Base-by-base conservation (phyloP, 768 basidiomycete genomes). In the Boletus huronensis region DNA sequence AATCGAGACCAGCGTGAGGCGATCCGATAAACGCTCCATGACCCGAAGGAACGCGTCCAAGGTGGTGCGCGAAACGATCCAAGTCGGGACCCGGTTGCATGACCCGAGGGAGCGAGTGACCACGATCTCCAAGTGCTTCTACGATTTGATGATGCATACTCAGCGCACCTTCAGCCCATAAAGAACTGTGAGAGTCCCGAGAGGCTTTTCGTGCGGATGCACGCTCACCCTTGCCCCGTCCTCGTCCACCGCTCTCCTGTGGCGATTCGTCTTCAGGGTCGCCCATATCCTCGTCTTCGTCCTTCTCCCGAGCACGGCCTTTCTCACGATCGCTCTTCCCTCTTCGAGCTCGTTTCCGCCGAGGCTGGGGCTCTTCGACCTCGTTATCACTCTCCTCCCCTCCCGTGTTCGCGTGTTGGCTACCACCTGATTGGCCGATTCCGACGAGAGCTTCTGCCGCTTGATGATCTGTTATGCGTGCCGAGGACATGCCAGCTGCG, bases 401-500 rank as follows among this genome's bases (percentile, higher is more conserved):
- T 54, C 66, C 69, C 4, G 71, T 72, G 48, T 72, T 71, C 28
- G 67, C 63, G 31, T 69, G 70, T 52, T 68, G 71, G 26, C 70
- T 68, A 36, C 70, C 64, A 55, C 71, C 71, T 17, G 66, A 70
- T 48, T 89, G 82, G 29, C 89, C 88, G 32, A 93, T 90, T 44
- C 88, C 85, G 41, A 93, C 90, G 41, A 94, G 83, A 3, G 90
- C 86, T 72, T 93, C 92, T 11, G 92, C 92, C 2, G 92, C 92
- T 35, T 90, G 90, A 67, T 92, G 90, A 68, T 94, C 92, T 11
- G 86, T 81, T 77, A 90, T 80, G 28, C 79, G 77, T 61, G 74
- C 76, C 53, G 61, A 77, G 59, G 59, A 76, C 69, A 70, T 69
- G 58, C 70, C 67, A 53, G 71, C 80, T 19, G 88, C 93, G 48